Percentiles rank a stretch among this genome's conserved stretches.
These are phyloP conservation scores for Tetradesmus lagerheimii DNA, from an alignment of 139 green algal species.

Conservation along the genomic window DNA sequence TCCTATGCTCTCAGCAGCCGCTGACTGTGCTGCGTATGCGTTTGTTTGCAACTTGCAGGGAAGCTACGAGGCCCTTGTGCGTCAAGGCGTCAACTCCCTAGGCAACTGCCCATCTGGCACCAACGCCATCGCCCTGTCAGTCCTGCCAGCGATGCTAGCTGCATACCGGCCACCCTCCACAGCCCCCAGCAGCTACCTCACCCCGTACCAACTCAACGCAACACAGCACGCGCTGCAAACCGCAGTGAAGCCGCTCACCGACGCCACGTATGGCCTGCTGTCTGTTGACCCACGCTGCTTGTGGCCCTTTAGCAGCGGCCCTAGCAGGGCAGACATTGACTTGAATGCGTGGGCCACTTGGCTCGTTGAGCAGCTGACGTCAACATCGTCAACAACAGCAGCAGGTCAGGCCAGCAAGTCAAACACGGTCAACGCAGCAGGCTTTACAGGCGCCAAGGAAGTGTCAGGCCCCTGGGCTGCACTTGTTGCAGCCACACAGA, in stretches of 20 bases:
- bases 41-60: background rate
- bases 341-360: slow-evolving; percentile 61
- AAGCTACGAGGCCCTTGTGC: slow-evolving; percentile 9
- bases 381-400: background rate
- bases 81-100: background rate
- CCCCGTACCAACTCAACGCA: background rate
- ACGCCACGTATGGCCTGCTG: slow-evolving; percentile 42
- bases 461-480: background rate
- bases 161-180: background rate
- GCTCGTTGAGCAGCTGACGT: slow-evolving; percentile 22
- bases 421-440: background rate
- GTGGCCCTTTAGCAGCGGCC: background rate
- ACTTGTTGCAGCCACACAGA: background rate
- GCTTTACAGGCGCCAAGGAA: background rate
- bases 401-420: background rate
- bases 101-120: background rate
- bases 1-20: background rate
- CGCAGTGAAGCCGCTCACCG: background rate
- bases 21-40: background rate
- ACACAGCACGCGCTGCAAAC: background rate
- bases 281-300: background rate
- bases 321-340: slow-evolving; percentile 42
- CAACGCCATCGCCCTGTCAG: background rate
- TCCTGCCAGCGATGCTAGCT: background rate
- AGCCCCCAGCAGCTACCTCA: slow-evolving; percentile 23